Evolutionary conservation across 768 basidiomycete species (phyloP), one percentile per base, ranked within the genome.

Genomic region (Termitomyces sp.): DNA sequence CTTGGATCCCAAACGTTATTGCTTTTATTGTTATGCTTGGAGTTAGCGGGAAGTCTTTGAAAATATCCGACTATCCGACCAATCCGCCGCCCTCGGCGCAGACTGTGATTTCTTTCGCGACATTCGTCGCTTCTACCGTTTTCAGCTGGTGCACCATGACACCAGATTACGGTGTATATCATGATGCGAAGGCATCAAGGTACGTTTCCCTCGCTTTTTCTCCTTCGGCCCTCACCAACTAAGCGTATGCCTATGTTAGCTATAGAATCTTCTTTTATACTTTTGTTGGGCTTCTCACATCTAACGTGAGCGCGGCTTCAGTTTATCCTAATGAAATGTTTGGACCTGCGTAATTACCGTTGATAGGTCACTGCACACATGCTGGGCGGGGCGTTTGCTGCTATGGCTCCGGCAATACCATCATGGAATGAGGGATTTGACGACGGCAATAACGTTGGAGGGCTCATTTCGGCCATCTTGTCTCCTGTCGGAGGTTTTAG

Each of bases 1-100:
- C 82, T 5, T 90, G 89, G 88, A 71, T 89, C 8, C 89, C 89
- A 0, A 80, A 83, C 41, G 68, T 82, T 8, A 67, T 91, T 41
- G 76, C 80, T 14, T 85, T 86, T 67, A 66, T 87, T 27, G 76
- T 88, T 27, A 79, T 84, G 27, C 73, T 86, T 28, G 86, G 85
- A 0, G 71, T 87, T 4, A 80, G 86, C 0, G 86, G 84, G 0
- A 82, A 84, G 62, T 34, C 5, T 48, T 14, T 48, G 11, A 48
- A 34, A 49, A 7, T n/a, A 12, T 58, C 59, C 8, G 45, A 56
- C 14, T 56, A 54, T 43, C 61, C 61, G 5, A 21, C 57, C 9
- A 48, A 46, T 32, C 72, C 73, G 11, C 28, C 67, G 1, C 66
- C 73, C 17, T 59, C 67, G 19, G 68, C 70, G 2, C 55, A 70